These are phyloP conservation scores for Rosa lucieae DNA, from an alignment of 306 rosid genomes.

Conservation along the genomic window DNA sequence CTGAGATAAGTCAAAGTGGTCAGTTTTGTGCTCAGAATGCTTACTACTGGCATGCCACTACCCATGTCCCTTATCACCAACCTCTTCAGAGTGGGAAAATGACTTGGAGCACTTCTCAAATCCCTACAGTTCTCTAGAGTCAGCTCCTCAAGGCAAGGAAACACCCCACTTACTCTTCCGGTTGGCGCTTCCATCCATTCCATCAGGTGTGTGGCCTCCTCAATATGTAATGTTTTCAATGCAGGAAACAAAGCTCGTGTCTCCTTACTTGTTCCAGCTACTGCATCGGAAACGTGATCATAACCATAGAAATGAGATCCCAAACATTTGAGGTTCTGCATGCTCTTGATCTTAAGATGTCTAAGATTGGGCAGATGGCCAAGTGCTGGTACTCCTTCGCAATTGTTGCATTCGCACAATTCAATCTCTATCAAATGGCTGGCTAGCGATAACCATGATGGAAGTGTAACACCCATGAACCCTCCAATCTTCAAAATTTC, in stretches of 20 bases:
- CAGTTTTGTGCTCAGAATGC: neutral
- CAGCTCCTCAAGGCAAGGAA: neutral
- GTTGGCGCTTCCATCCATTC: neutral
- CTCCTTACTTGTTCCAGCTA: neutral
- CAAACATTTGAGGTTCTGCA: neutral
- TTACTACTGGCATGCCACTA: neutral
- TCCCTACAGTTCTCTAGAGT: neutral
- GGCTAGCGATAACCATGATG: neutral
- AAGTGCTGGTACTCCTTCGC: neutral
- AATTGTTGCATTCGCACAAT: neutral
- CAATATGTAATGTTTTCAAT: neutral
- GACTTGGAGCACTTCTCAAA: neutral
- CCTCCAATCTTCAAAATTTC: neutral
- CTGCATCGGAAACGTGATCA: neutral
- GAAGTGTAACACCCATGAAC: neutral
- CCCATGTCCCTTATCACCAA: neutral
- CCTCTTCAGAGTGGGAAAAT: neutral
- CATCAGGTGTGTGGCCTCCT: neutral
- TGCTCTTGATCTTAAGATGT: neutral
- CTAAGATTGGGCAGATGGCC: neutral
- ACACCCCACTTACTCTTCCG: neutral
- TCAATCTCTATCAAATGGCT: neutral
- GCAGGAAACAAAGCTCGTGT: neutral
- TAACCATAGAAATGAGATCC: neutral
- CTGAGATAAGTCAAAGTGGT: neutral